A percentile compares a stretch with the other conserved stretches of the same genome.
phyloP scores from a whole-genome alignment of 805 yeast species.

The Wickerhamomyces queroliae region DNA sequence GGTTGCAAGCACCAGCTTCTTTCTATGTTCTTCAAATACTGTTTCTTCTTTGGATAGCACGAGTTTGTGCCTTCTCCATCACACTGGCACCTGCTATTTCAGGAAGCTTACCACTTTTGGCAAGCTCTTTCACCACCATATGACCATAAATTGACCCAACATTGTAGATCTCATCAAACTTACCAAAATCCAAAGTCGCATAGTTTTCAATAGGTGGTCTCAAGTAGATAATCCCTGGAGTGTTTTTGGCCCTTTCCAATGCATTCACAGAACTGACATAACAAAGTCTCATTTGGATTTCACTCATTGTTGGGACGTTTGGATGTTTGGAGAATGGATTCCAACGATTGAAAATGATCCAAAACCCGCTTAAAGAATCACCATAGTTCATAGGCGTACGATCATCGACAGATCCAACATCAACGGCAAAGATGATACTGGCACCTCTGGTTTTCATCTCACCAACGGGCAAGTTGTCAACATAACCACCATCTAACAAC shows the following conservation, averaged over 20 bases:
- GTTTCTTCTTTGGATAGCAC: slow-evolving; percentile 49
- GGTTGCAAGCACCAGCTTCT: no score
- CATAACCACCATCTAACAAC: slow-evolving; percentile 94
- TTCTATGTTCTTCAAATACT: slow-evolving; percentile 55
- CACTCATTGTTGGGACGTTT: slow-evolving; percentile 90
- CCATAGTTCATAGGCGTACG: slow-evolving; percentile 87
- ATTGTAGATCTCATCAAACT: slow-evolving; percentile 81
- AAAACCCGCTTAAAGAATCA: slow-evolving; percentile 84
- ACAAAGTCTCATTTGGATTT: slow-evolving; percentile 86
- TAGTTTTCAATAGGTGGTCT: slow-evolving; percentile 93
- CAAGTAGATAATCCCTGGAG: slow-evolving; percentile 80
- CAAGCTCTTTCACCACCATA: slow-evolving; percentile 45
- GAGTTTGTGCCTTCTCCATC: slow-evolving; percentile 25
- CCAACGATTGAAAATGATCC: slow-evolving; percentile 85
- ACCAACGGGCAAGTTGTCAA: slow-evolving; percentile 86
- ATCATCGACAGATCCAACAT: slow-evolving; percentile 94
- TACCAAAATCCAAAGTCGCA: slow-evolving; percentile 88
- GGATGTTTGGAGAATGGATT: slow-evolving; percentile 88
- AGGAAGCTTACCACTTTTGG: slow-evolving; percentile 50
- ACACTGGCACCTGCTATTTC: slow-evolving; percentile 47
- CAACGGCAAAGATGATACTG: slow-evolving; percentile 81
- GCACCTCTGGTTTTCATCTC: slow-evolving; percentile 94
- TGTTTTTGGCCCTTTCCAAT: slow-evolving; percentile 74
- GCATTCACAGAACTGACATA: slow-evolving; percentile 96
- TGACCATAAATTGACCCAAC: slow-evolving; percentile 78